A percentile compares a stretch with the other conserved stretches of the same genome.
These are phyloP conservation scores for Capsicum rhomboideum DNA, from an alignment of 257 asterid species.

Conservation along the genomic window DNA sequence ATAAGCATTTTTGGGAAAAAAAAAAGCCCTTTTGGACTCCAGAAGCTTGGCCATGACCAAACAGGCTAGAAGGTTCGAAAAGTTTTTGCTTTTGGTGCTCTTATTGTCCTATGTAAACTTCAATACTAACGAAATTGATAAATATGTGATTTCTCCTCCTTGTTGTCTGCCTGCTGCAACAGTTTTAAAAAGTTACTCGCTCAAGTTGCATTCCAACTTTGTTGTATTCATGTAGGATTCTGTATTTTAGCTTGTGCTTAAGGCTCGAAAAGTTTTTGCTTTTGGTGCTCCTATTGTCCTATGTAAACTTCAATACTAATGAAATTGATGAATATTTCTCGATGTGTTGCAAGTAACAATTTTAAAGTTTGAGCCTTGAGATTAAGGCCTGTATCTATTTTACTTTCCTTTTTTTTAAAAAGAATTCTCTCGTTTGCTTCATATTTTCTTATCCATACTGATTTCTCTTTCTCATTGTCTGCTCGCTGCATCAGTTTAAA, in stretches of 20 bases:
- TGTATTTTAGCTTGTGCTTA: too few relatives aligned
- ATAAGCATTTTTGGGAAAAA: too few relatives aligned
- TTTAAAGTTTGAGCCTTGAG: neutral
- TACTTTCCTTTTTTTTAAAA: neutral
- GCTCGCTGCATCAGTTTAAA: neutral
- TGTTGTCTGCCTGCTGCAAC: neutral
- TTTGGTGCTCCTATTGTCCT: neutral
- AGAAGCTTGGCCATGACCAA: too few relatives aligned
- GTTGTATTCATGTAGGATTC: too few relatives aligned
- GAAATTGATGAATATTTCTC: too few relatives aligned
- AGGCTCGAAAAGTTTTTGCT: neutral
- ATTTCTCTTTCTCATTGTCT: neutral
- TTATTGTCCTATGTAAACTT: neutral
- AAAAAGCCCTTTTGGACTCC: too few relatives aligned
- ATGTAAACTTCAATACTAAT: too few relatives aligned
- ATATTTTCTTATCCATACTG: neutral
- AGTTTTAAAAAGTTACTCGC: neutral
- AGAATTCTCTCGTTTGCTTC: neutral
- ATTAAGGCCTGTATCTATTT: neutral
- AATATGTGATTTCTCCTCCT: neutral
- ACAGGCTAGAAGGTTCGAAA: too few relatives aligned
- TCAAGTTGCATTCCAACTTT: neutral
- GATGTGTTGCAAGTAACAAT: neutral
- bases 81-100: neutral
- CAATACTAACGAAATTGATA: too few relatives aligned